Evolutionary conservation across 192 early-diverging fungal genomes (phyloP), one percentile per base, ranked within the genome.

Genomic region (Backusella liffmaniae): DNA sequence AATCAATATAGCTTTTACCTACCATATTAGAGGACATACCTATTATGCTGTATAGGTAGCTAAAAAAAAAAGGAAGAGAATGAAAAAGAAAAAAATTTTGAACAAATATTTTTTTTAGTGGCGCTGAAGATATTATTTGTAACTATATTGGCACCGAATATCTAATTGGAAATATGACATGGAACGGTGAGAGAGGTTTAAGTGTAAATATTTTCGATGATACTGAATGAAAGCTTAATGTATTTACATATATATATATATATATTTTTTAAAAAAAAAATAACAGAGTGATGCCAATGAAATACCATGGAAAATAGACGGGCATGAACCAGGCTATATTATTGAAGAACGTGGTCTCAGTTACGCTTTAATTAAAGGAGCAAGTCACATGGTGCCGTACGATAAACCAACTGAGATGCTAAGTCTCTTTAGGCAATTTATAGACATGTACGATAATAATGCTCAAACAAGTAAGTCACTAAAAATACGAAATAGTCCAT

Each of bases 341-440:
- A 80, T 73, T 16, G 65, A 75, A 39, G 86, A 77, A 16, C 77
- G 87, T 35, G 91, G 91, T 74, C 86, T 99, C 62, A 91, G 90
- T 16, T 98, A 95, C 84, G 83, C 97, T 32, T 83, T 92, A 5
- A 86, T 97, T 37, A 93, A 93, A 80, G 94, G 91, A 67, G 93
- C 92, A 35, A 94, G 95, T 4, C 94, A 96, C 59, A 96, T 96
- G 94, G 91, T 88, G 15, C 96, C 96, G 8, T 96, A 96, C 73
- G 97, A 98, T 78, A 89, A 91, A 80, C 94, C 95, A 16, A 77
- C 89, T 68, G 89, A 84, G 71, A 86, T 90, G 29, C 74, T 91
- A 32, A 41, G 23, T 13, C 69, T 39, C 37, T 42, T 29, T 29
- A 34, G 16, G 32, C 5, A 51, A 32, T 23, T 42, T 30, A 37